Percentiles rank a stretch among this genome's conserved stretches.
These are phyloP conservation scores for Rhynchospora breviuscula DNA, from an alignment of 176 grass and related monocot species.

Conservation along the genomic window DNA sequence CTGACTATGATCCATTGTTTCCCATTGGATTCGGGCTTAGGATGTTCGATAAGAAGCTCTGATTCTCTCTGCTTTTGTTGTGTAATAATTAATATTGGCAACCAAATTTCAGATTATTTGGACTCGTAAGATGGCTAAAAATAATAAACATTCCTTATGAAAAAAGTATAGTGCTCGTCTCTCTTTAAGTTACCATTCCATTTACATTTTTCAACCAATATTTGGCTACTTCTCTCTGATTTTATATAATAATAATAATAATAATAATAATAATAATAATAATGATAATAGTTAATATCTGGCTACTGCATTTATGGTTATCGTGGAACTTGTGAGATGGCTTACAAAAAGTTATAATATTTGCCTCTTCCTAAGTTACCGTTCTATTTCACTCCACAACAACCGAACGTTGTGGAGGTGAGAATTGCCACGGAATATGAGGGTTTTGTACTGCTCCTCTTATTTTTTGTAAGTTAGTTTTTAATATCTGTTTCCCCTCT, in stretches of 20 bases:
- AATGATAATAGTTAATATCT: no score
- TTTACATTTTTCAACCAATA: neutral
- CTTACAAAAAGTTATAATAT: no score
- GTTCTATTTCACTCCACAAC: no score
- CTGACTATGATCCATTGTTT: slow-evolving; percentile 32
- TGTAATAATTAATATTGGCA: neutral
- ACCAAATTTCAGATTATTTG: neutral
- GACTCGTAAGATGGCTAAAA: neutral
- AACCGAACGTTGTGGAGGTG: neutral
- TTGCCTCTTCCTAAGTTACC: no score
- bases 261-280: no score
- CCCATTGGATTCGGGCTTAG: slow-evolving; percentile 35
- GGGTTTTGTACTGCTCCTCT: neutral
- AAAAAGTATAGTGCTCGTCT: neutral
- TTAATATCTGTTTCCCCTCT: neutral
- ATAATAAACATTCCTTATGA: neutral
- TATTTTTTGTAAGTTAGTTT: neutral
- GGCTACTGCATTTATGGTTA: no score
- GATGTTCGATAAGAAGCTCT: slow-evolving; percentile 14
- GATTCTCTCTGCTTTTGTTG: neutral
- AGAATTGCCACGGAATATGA: neutral
- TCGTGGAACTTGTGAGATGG: no score
- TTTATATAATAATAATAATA: no score
- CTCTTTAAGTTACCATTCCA: neutral
- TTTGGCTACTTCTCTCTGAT: no score